Evolutionary conservation across 2,329 filamentous ascomycete species (phyloP), one percentile per base, ranked within the genome.

Genomic region (Diaporthe caulivora): DNA sequence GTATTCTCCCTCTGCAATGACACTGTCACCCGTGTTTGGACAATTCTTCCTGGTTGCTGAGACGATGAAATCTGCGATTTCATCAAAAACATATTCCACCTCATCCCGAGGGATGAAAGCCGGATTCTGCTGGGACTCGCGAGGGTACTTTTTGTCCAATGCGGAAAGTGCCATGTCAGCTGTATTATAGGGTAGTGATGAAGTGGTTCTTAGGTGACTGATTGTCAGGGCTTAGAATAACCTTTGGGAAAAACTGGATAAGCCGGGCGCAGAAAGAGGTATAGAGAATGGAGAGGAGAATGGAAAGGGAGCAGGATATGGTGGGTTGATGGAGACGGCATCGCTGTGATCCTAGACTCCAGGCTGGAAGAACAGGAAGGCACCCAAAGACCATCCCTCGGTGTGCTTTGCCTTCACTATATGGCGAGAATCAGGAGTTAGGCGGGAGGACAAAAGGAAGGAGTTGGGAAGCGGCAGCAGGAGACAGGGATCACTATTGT

Each of bases 71-170:
- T 64, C 24, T 37, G 62, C 68, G 49, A 74, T 44, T 15, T 47
- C 49, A 11, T 37, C 26, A 11, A 74, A 53, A 5, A 74, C 26
- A 34, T 58, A 42, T 1, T 60, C 34, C 26, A 65, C 24, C 26
- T 70, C 64, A 4, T 57, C 47, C 13, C 15, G 17, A 17, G 54
- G 24, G n/a, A 72, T 10, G 1, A 70, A 49, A 15, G 34, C 54
- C n/a, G 34, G 21, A 10, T 55, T 44, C 21, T 70, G 26, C 26
- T 54, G 24, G 17, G 60, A 47, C 10, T 67, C 62, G 17, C n/a
- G 47, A n/a, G 62, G 62, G 31, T 67, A 67, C 29, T 67, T 29
- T 53, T 37, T 53, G 47, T 67, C 62, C n/a, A 67, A 26, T 15
- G 62, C 31, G 1, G 62, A 40, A 53, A 26, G 44, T 2, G 62